Conservation (phyloP, 2,329 filamentous ascomycete genomes). For the Pseudogymnoascus sp. region DNA sequence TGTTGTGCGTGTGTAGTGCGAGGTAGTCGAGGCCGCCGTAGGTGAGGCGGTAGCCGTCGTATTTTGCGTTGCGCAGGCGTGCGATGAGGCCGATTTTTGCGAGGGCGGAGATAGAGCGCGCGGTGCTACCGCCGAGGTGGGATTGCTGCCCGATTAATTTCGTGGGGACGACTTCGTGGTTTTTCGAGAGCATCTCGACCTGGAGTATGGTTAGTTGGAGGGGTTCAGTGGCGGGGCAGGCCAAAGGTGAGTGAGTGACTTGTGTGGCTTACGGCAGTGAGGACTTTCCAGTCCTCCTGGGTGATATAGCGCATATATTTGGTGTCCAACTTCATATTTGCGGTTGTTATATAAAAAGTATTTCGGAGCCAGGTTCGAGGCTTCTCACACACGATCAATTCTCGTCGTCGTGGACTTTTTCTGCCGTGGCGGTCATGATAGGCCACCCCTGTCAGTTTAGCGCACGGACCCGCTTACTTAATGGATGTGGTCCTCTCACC, state of each 20-base stretch:
- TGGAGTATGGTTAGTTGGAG: constrained; percentile 39
- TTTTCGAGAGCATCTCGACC: constrained; percentile 90
- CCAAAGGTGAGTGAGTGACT: not conserved
- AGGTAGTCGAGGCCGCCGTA: constrained; percentile 97
- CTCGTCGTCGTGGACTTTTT: constrained; percentile 15
- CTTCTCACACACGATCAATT: constrained; percentile 9
- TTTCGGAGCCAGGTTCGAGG: not conserved
- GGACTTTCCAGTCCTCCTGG: constrained; percentile 87
- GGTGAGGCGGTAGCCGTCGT: constrained; percentile 93
- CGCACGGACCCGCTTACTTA: constrained; percentile 10
- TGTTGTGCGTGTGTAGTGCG: constrained; percentile 83
- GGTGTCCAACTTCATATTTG: constrained; percentile 85
- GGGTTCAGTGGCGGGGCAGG: constrained; percentile 19
- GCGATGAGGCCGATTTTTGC: constrained; percentile 90
- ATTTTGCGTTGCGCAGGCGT: constrained; percentile 89
- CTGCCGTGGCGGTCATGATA: constrained; percentile 14
- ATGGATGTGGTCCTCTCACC: constrained; percentile 5
- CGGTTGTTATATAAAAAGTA: constrained; percentile 5
- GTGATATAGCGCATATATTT: constrained; percentile 88
- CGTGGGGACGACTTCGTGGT: constrained; percentile 95
- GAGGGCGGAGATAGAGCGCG: constrained; percentile 79
- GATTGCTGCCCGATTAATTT: constrained; percentile 77
- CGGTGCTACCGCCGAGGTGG: constrained; percentile 71
- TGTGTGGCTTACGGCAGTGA: constrained; percentile 64
- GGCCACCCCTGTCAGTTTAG: constrained; percentile 7